Evolutionary conservation across 805 yeast species (phyloP).

Genomic region (Diddensiella transvaalensis): DNA sequence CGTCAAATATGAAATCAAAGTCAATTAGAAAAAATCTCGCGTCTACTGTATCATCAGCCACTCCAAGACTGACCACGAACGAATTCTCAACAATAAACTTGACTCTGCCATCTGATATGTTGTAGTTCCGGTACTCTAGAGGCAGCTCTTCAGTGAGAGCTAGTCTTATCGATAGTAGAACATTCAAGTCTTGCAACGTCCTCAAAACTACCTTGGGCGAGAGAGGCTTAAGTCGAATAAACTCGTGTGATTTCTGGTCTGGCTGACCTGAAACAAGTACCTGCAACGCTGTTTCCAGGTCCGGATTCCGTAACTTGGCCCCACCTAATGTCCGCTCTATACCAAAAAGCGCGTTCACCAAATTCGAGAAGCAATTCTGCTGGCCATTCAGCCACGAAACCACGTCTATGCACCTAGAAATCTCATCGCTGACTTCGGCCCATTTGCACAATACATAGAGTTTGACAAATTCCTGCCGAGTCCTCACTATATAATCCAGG

Average conservation of each 20-base stretch:
- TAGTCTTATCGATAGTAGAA: constrained; percentile 67
- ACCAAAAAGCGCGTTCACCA: constrained; percentile 61
- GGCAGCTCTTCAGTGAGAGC: constrained; percentile 64
- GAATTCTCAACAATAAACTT: constrained; percentile 59
- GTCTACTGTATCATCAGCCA: constrained; percentile 55
- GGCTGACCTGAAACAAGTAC: constrained; percentile 79
- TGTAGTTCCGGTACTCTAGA: constrained; percentile 55
- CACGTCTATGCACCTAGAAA: constrained; percentile 75
- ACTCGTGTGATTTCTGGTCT: constrained; percentile 60
- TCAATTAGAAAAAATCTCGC: constrained; percentile 78
- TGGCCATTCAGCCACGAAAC: constrained; percentile 84
- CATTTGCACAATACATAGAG: constrained; percentile 85
- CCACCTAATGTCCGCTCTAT: constrained; percentile 69
- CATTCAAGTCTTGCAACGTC: constrained; percentile 65
- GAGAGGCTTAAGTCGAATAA: constrained; percentile 48
- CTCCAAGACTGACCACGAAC: constrained; percentile 75
- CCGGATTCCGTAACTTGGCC: constrained; percentile 92
- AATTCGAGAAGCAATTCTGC: constrained; percentile 62
- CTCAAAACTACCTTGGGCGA: constrained; percentile 54
- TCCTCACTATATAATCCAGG: constrained; percentile 60
- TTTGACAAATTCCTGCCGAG: constrained; percentile 81
- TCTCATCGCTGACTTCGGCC: constrained; percentile 70
- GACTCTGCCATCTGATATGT: constrained; percentile 72
- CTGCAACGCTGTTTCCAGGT: constrained; percentile 79
- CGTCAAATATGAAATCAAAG: constrained; percentile 56